Evolutionary conservation across 208 protist species (phyloP), one percentile per base, ranked within the genome.

Genomic region (Trichomonas vaginalis): DNA sequence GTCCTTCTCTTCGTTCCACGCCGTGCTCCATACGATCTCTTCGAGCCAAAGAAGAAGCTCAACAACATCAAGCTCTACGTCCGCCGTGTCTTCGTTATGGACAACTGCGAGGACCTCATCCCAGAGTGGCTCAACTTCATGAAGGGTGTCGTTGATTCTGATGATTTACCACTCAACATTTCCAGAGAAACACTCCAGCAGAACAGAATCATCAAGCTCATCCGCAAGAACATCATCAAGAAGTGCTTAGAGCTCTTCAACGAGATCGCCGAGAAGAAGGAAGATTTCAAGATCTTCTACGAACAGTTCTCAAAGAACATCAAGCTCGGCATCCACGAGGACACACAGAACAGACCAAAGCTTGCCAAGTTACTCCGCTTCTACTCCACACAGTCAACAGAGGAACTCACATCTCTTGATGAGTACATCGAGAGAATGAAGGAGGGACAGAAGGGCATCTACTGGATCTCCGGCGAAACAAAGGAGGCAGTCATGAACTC

Each of bases 101-200:
- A 99, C 97, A 98, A 99, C 97, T 99, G 98, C 97, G 98, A 99
- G 96, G 98, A 99, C 32, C 96, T 99, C 46, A 98, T 99, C 96
- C 99, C 99, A 95, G 98, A 99, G 96, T 99, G 97, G 97, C 97
- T 99, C n/a, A 97, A 96, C 95, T 99, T 99, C 96, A 96, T 99
- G 92, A 97, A 98, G 51, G 99, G 99, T 96, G 97, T 99, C 96
- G 98, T 99, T 88, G 99, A 99, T 97, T 98, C 97, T 95, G 99
- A 99, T 97, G 99, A 99, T 97, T 96, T 99, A 12, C 99, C 99
- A 87, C 97, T 99, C 56, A 99, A 99, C 98, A 99, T 99, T 96
- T 99, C 98, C 46, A 98, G 99, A 97, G 99, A 99, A 97, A 99
- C 97, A 61, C 97, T 99, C 45, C 99, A 99, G 97, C 98, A 99